These are phyloP conservation scores for Rubia tinctorum DNA, from an alignment of 305 asterid genomes.

Conservation along the genomic window DNA sequence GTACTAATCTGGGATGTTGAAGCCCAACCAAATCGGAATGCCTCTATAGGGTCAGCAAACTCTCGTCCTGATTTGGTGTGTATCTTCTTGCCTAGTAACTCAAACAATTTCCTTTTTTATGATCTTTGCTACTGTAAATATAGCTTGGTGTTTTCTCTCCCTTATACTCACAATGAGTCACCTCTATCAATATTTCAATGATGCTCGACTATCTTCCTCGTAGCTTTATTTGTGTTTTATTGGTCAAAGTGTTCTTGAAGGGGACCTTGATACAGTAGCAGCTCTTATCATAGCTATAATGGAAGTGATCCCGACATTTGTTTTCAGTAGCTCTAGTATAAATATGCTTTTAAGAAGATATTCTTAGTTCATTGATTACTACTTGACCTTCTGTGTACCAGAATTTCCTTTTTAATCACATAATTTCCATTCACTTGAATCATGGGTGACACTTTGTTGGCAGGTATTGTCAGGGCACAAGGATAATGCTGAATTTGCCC, in stretches of 20 bases:
- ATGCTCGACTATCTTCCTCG: not conserved
- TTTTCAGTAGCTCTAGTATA: not conserved
- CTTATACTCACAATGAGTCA: not conserved
- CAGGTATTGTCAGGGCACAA: constrained; percentile 88
- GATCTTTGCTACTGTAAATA: not conserved
- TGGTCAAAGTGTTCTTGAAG: no score
- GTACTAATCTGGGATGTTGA: constrained; percentile 98
- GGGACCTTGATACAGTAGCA: not conserved
- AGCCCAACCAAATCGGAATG: constrained; percentile 92
- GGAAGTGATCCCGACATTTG: not conserved
- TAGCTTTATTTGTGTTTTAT: no score
- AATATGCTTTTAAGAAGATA: not conserved
- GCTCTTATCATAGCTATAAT: not conserved
- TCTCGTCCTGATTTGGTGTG: constrained; percentile 91
- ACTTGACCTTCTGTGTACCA: not conserved
- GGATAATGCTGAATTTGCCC: constrained; percentile 97
- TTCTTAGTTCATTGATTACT: not conserved
- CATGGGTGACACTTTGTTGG: constrained; percentile 4
- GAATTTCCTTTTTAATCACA: not conserved
- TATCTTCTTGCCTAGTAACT: constrained; percentile 15
- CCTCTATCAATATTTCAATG: not conserved
- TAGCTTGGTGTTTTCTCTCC: not conserved
- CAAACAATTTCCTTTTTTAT: not conserved
- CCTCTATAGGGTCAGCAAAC: constrained; percentile 74
- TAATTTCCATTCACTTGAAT: not conserved